These are phyloP conservation scores for Saccharomycopsis selenospora DNA, from an alignment of 805 yeast genomes.

Conservation along the genomic window DNA sequence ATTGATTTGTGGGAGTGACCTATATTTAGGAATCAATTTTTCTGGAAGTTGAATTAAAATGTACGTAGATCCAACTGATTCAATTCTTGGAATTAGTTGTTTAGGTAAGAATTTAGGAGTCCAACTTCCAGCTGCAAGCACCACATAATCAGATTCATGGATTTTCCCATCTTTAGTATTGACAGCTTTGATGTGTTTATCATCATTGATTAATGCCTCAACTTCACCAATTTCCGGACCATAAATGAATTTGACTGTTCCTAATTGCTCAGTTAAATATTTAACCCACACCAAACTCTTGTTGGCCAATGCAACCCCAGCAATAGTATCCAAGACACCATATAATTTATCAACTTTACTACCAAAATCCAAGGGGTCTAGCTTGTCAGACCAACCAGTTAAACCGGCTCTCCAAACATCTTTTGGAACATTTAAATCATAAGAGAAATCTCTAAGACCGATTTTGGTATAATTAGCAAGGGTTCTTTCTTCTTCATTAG, in stretches of 20 bases:
- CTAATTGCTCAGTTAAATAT: slow-evolving; percentile 5
- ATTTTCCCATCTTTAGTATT: slow-evolving; percentile 18
- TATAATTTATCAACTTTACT: slow-evolving; percentile 2
- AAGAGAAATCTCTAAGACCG: slow-evolving; percentile 18
- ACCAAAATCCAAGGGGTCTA: slow-evolving; percentile 9
- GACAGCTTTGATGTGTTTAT: slow-evolving; percentile 13
- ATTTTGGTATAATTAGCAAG: slow-evolving; percentile 14
- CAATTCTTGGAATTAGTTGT: not conserved
- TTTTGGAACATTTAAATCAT: slow-evolving; percentile 15
- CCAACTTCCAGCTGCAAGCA: slow-evolving; percentile 14
- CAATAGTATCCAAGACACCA: slow-evolving; percentile 13
- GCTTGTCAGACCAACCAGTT: slow-evolving; percentile 11
- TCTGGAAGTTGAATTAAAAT: not conserved
- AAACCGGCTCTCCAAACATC: slow-evolving; percentile 17
- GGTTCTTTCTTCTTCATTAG: slow-evolving; percentile 6
- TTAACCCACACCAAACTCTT: slow-evolving; percentile 9
- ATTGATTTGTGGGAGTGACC: not conserved
- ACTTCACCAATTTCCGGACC: slow-evolving; percentile 13
- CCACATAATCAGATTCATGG: slow-evolving; percentile 3
- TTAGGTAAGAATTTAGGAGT: not conserved
- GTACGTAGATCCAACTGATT: not conserved
- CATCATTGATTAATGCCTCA: not conserved
- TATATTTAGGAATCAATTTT: not conserved
- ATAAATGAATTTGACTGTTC: slow-evolving; percentile 16
- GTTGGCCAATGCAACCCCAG: slow-evolving; percentile 18